These are phyloP conservation scores for Clonostachys chloroleuca DNA, from an alignment of 2,329 filamentous ascomycete species.

Conservation along the genomic window DNA sequence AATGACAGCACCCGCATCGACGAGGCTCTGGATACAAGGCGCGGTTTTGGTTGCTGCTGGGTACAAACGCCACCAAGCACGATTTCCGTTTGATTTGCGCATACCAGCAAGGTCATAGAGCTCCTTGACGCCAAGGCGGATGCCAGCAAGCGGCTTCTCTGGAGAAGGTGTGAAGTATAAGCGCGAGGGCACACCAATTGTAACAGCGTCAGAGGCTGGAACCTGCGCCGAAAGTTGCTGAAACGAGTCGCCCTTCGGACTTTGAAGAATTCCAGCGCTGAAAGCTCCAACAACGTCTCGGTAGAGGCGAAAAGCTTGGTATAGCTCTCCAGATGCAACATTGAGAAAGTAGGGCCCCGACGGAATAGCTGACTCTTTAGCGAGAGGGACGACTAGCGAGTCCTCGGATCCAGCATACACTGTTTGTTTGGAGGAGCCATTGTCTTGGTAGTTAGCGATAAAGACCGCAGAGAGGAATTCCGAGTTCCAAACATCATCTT, in stretches of 20 bases:
- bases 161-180: conserved; percentile 50
- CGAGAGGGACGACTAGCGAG: conserved; percentile 9
- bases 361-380: conserved; percentile 11
- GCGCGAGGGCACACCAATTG: conserved; percentile 51
- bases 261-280: conserved; percentile 19
- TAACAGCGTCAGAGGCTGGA: conserved; percentile 8
- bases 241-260: conserved; percentile 18
- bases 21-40: conserved; percentile 47
- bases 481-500: conserved; percentile 18
- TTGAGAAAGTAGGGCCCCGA: conserved; percentile 31
- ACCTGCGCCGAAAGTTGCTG: conserved; percentile 24
- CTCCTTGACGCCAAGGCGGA: conserved; percentile 60
- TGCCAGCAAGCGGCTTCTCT: conserved; percentile 52
- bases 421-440: conserved; percentile 9
- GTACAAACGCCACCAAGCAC: conserved; percentile 54
- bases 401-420: conserved; percentile 6
- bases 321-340: conserved; percentile 17
- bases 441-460: conserved; percentile 7
- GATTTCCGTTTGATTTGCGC: conserved; percentile 49
- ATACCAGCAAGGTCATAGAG: conserved; percentile 53
- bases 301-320: conserved; percentile 28
- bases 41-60: conserved; percentile 40
- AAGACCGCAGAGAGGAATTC: conserved; percentile 14
- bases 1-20: conserved; percentile 53
- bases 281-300: conserved; percentile 25